Base-by-base conservation (phyloP, 148 eudicot species). In the Diospyros kaki region DNA sequence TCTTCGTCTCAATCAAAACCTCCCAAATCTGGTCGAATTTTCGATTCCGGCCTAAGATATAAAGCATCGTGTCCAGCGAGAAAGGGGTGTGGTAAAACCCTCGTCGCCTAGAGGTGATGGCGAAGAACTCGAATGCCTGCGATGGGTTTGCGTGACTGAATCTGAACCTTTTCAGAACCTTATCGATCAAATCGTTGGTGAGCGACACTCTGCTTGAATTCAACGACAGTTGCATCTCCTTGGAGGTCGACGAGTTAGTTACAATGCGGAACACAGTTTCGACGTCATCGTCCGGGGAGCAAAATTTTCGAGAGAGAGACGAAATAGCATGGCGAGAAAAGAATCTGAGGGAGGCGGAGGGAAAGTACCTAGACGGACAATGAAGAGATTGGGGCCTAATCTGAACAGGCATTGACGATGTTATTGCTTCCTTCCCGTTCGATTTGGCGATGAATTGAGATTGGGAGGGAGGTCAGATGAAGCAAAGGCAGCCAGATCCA, bases 61-160 rank as follows among this genome's bases (percentile, higher is more conserved):
- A 94, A 43, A 94, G 86, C 88, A 94, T 86, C 0, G 95, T 89
- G 71, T 94, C 95, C 39, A 94, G 78, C 5, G 98, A 91, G 79
- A 77, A 88, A 6, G 83, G 74, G 52, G 97, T 74, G 79, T 89
- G 98, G 73, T 82, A 85, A 84, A 89, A 91, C 68, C 93, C 93
- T 66, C 74, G 86, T 60, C 60, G 70, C 2, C 48, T 68, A 3
- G 78, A 84, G 50, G 85, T 72, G 53, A 74, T 54, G n/a, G 81
- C 76, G 81, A 83, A 94, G 79, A 91, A 87, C 14, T 88, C 87
- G 3, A 94, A 80, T 39, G 97, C 91, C 6, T 69, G 81, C 42
- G 81, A 66, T 6, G 98, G 95, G 83, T 91, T 87, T 2, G 87
- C 77, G 58, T 94, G 98, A 67, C 90, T 87, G 54, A 94, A 94